Evolutionary conservation across 2,329 filamentous ascomycete genomes (phyloP).

Genomic region (Fusarium bactridioides): DNA sequence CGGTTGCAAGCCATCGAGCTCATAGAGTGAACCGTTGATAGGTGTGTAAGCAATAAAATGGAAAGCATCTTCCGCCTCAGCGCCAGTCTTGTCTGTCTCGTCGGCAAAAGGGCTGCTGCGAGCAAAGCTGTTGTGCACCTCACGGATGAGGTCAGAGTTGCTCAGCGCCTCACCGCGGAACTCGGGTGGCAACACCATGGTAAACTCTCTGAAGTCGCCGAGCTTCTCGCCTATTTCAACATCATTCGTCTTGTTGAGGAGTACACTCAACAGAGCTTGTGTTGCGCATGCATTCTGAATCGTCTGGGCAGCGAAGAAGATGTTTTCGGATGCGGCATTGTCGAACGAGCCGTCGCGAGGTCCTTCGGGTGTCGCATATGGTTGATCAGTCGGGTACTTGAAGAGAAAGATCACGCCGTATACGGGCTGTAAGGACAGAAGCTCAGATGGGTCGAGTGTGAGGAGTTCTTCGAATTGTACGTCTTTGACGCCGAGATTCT

Average conservation of each 20-base stretch:
- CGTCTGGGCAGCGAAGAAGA: constrained; percentile 96
- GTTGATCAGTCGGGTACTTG: constrained; percentile 83
- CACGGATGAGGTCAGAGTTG: constrained; percentile 73
- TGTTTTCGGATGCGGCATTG: constrained; percentile 72
- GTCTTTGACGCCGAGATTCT: constrained; percentile 86
- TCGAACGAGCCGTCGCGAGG: constrained; percentile 87
- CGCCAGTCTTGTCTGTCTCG: constrained; percentile 74
- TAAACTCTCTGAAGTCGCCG: constrained; percentile 85
- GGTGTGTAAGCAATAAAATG: constrained; percentile 97
- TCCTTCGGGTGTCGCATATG: constrained; percentile 64
- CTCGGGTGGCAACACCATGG: constrained; percentile 81
- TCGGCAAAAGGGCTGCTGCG: constrained; percentile 89
- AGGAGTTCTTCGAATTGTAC: constrained; percentile 98
- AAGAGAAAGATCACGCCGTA: constrained; percentile 99
- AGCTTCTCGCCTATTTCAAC: constrained; percentile 78
- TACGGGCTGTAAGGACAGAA: constrained; percentile 76
- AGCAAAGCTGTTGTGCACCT: constrained; percentile 90
- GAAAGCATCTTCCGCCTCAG: constrained; percentile 84
- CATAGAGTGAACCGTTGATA: constrained; percentile 82
- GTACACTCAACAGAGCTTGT: constrained; percentile 89
- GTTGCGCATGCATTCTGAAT: constrained; percentile 99
- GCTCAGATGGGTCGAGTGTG: constrained; percentile 79
- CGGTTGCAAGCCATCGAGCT: constrained; percentile 93
- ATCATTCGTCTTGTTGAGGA: constrained; percentile 80
- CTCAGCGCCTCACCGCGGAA: constrained; percentile 68